These are phyloP conservation scores for Canna indica DNA, from an alignment of 176 grass and related monocot species.

Conservation along the genomic window DNA sequence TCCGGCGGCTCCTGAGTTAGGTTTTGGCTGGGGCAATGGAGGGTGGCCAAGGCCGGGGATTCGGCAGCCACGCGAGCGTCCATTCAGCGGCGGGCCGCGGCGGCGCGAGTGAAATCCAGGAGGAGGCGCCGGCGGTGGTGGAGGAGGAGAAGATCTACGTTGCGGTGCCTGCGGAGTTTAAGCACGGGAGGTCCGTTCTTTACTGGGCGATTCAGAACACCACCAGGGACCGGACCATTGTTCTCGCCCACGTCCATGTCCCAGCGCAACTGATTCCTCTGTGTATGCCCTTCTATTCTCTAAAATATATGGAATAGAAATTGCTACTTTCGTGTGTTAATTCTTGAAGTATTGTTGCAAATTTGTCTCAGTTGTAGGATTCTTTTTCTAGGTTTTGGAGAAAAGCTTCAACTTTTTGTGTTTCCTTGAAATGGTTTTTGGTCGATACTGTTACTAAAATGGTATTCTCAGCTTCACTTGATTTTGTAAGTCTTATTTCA, in stretches of 20 bases:
- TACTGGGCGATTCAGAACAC: constrained; percentile 9
- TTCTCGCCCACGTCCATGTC: constrained; percentile 4
- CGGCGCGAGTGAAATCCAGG: background rate
- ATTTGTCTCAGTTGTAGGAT: background rate
- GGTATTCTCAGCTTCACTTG: background rate
- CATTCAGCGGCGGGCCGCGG: background rate
- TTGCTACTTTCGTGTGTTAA: background rate
- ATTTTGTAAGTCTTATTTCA: background rate
- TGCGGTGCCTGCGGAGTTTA: constrained; percentile 2
- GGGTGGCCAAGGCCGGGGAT: background rate
- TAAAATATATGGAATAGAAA: background rate
- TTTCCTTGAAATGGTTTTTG: background rate
- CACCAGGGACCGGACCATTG: constrained; percentile 2
- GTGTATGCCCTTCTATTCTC: background rate
- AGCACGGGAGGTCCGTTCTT: background rate
- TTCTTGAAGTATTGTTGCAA: background rate
- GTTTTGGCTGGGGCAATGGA: background rate
- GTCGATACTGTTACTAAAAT: background rate
- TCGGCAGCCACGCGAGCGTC: background rate
- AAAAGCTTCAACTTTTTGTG: background rate
- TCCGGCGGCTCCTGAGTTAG: background rate
- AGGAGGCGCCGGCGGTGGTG: background rate
- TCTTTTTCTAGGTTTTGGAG: background rate
- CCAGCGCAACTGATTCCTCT: constrained; percentile 11
- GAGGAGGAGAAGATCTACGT: constrained; percentile 1